These are phyloP conservation scores for Candolleomyces eurysporus DNA, from an alignment of 768 basidiomycete genomes.

Conservation along the genomic window DNA sequence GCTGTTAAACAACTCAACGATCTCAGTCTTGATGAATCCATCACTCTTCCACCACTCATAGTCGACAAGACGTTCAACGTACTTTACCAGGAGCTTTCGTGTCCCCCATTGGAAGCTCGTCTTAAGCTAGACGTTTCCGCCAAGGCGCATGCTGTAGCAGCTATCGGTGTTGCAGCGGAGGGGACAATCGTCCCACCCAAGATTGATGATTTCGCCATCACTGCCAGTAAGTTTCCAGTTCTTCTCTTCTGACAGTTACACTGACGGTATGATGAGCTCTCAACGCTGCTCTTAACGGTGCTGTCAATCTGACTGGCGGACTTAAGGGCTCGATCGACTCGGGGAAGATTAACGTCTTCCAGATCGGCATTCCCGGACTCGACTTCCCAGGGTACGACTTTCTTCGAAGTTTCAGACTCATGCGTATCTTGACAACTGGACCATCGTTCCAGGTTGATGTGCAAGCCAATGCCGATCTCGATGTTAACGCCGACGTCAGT, in stretches of 20 bases:
- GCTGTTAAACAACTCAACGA: too few species aligned
- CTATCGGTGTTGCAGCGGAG: constrained; percentile 36
- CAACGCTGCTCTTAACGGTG: constrained; percentile 37
- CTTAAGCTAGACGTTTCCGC: constrained; percentile 3
- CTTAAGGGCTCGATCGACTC: constrained; percentile 41
- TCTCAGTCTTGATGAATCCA: too few species aligned
- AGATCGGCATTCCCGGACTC: constrained; percentile 45
- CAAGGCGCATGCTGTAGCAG: constrained; percentile 30
- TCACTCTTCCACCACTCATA: too few species aligned
- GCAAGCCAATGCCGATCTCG: constrained; percentile 31
- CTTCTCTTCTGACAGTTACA: background rate
- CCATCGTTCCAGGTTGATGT: constrained; percentile 45
- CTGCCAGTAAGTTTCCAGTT: constrained; percentile 26
- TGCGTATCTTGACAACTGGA: constrained; percentile 40
- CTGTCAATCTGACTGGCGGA: constrained; percentile 33
- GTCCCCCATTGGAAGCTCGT: too few species aligned
- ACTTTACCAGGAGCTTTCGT: too few species aligned
- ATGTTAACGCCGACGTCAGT: constrained; percentile 36
- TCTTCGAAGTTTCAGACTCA: background rate
- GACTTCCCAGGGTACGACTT: constrained; percentile 46
- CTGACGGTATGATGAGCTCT: constrained; percentile 21
- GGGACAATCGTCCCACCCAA: constrained; percentile 41
- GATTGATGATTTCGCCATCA: constrained; percentile 27
- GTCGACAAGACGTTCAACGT: too few species aligned
- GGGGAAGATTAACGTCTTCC: constrained; percentile 38